Evolutionary conservation across 371 early-diverging fungal species (phyloP).

Genomic region (Actinomucor elegans): DNA sequence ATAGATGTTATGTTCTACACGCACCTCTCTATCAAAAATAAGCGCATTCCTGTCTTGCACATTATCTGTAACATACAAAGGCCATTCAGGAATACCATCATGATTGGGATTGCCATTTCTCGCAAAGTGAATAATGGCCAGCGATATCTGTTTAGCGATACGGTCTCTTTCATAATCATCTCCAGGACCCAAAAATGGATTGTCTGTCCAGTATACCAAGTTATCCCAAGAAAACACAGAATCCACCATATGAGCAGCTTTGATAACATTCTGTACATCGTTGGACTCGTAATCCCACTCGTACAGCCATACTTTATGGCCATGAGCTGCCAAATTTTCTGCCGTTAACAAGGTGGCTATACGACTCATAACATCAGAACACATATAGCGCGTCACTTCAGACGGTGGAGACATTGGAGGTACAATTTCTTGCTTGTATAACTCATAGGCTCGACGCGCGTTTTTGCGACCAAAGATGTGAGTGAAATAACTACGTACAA

Average conservation of each 20-base stretch:
- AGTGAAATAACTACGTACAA: conserved; percentile 36
- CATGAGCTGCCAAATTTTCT: conserved; percentile 20
- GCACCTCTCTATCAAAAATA: conserved; percentile 32
- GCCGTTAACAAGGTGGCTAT: conserved; percentile 26
- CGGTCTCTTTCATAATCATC: conserved; percentile 35
- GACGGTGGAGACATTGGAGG: conserved; percentile 33
- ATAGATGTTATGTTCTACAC: conserved; percentile 23
- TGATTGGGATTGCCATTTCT: conserved; percentile 25
- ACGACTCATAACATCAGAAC: conserved; percentile 44
- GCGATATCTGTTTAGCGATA: conserved; percentile 31
- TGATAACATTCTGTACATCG: conserved; percentile 35
- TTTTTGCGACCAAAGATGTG: conserved; percentile 35
- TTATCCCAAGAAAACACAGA: conserved; percentile 43
- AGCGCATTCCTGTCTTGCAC: conserved; percentile 17
- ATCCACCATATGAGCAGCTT: conserved; percentile 47
- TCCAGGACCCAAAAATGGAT: conserved; percentile 37
- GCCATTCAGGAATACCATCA: conserved; percentile 35
- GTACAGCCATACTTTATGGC: conserved; percentile 30
- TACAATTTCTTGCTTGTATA: conserved; percentile 30
- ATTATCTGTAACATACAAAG: conserved; percentile 10
- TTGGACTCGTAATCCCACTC: conserved; percentile 42
- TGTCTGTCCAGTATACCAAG: conserved; percentile 33
- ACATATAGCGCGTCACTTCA: conserved; percentile 37
- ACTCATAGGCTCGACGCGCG: conserved; percentile 29
- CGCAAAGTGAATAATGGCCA: conserved; percentile 30